Evolutionary conservation across 2,329 filamentous ascomycete genomes (phyloP).

Genomic region (Mariannaea sp.): DNA sequence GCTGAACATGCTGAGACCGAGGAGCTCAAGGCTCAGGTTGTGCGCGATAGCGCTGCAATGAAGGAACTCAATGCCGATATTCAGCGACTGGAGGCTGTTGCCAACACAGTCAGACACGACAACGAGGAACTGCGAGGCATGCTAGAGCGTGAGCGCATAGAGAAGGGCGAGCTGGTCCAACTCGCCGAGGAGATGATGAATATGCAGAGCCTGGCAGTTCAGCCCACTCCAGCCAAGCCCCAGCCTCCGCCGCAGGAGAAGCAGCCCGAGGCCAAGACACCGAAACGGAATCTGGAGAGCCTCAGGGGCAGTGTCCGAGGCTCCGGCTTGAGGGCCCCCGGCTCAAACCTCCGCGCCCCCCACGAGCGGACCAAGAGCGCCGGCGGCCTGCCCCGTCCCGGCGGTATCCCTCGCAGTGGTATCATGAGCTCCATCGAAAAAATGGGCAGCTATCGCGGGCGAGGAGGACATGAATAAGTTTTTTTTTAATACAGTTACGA

Average conservation of each 20-base stretch:
- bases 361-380: constrained; percentile 53
- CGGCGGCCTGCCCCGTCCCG: constrained; percentile 55
- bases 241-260: constrained; percentile 34
- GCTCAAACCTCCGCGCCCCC: constrained; percentile 49
- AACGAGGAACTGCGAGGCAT: constrained; percentile 68
- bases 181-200: constrained; percentile 84
- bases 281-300: constrained; percentile 39
- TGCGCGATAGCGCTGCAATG: constrained; percentile 69
- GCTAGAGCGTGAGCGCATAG: constrained; percentile 75
- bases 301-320: constrained; percentile 56
- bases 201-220: constrained; percentile 59
- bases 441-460: constrained; percentile 71
- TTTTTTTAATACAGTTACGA: constrained; percentile 1
- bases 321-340: constrained; percentile 66
- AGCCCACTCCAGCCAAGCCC: constrained; percentile 28
- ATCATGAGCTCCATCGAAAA: constrained; percentile 87
- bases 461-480: constrained; percentile 44
- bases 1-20: constrained; percentile 54
- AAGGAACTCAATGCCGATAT: constrained; percentile 74
- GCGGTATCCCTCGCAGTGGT: constrained; percentile 61
- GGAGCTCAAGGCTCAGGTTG: constrained; percentile 61
- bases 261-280: constrained; percentile 41
- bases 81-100: constrained; percentile 74
- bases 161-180: constrained; percentile 82
- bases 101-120: constrained; percentile 71